Evolutionary conservation across 306 rosid genomes (phyloP), one percentile per base, ranked within the genome.

Genomic region (Corylus heterophylla): DNA sequence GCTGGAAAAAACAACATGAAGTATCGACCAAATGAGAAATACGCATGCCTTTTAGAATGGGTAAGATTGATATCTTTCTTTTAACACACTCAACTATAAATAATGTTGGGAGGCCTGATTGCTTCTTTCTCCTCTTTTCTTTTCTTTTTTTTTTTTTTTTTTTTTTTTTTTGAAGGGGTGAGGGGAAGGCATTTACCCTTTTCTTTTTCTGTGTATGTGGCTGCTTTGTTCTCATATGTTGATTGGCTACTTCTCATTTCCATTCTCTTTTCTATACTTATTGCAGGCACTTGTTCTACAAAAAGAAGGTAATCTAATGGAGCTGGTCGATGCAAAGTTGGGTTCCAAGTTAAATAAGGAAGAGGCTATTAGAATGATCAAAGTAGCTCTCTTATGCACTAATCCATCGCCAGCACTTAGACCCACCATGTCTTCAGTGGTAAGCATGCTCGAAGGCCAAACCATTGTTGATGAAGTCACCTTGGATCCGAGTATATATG

Each of bases 381-480:
- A 88, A 85, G 89, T 87, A 45, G 94, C 93, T 73, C 76, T 92
- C 1, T 54, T 86, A 13, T 90, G 97, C 84, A 83, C 90, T 0
- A 73, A 85, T 71, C 48, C 74, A 16, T 81, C 90, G 0, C 89
- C 93, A 0, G 86, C 88, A 3, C 75, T 81, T 37, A 80, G 94
- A 75, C 94, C 94, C 49, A 50, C 75, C 17, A 91, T 91, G 91
- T 89, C 97, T 20, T 84, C 82, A 69, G 92, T 85, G 73, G 89
- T 88, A 71, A 88, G 83, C 82, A 91, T 91, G 94, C 94, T 91
- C 8, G 88, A 88, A 85, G 92, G 89, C 64, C 78, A 70, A 74
- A 71, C 49, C 3, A 35, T 35, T 35, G 85, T 88, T 80, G 84
- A 87, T 18, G 88, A 89, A 61, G 54, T 54, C 29, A 69, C 29